Base-by-base conservation (phyloP, 805 yeast genomes). In the Metschnikowia matae region DNA sequence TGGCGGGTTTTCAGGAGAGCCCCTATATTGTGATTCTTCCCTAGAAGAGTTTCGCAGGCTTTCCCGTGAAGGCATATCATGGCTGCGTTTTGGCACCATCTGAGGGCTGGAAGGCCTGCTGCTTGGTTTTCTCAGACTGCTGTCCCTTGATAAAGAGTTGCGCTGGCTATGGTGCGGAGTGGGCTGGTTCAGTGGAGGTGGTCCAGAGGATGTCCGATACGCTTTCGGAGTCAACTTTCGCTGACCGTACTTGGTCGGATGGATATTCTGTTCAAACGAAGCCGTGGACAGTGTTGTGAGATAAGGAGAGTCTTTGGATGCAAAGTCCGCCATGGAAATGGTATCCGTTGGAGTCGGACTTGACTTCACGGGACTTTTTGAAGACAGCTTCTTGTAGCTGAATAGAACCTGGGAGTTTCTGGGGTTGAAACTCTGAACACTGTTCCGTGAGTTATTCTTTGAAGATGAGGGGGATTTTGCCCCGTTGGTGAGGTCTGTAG, bases 401-500 rank as follows among this genome's bases (percentile, higher is more conserved):
- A 71, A 72, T 38, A 72, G 56, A 40, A 65, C 51, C 53, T 70
- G 76, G 3, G 74, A 68, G 54, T 59, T 64, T 21, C 70, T 54
- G 3, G 64, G 64, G 39, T 61, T 58, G 48, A 54, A 50, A 42
- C 58, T 54, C 21, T 44, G 53, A 37, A 54, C 40, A 37, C 57
- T 52, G 31, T 48, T 33, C 14, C 55, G 46, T 3, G 49, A 21
- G 6, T 17, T 21, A 13, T 33, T 21, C 18, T 34, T 21, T 29
- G 23, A n/a, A 14, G 40, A 4, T 35, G 21, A 33, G 7, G 46
- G 34, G 6, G 46, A 35, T 7, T 26, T 21, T 6, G 46, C 4
- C 1, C 34, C 40, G 20, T 15, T 26, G 20, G 40, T 8, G 14
- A 35, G 36, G 14, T 44, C 46, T 33, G 26, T 34, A 17, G 32